phyloP scores from a whole-genome alignment of 306 rosid species.

The Delonix regia region DNA sequence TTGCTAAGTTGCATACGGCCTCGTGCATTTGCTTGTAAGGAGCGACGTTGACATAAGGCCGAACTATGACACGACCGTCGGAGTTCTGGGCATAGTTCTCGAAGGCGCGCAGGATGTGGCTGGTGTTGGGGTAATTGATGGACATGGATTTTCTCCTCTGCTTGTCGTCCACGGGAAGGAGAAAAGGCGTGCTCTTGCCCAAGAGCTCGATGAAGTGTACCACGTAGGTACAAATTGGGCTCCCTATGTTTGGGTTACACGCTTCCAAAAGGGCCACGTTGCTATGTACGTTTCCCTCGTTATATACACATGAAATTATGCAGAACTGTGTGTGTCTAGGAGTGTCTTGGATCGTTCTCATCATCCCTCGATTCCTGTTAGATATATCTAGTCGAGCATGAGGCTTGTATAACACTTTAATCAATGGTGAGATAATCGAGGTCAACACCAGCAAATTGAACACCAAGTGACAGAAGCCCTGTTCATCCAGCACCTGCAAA shows the following conservation, averaged over 20 bases:
- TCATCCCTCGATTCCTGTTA: background rate
- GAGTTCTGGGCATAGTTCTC: slow-evolving; percentile 50
- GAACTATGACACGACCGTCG: slow-evolving; percentile 37
- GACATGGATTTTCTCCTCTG: background rate
- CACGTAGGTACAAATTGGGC: slow-evolving; percentile 42
- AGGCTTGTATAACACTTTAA: slow-evolving; percentile 18
- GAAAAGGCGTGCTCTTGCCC: slow-evolving; percentile 43
- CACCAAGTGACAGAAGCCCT: slow-evolving; percentile 33
- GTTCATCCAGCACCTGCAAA: slow-evolving; percentile 44
- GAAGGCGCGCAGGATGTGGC: slow-evolving; percentile 53
- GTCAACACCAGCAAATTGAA: slow-evolving; percentile 24
- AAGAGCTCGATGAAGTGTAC: slow-evolving; percentile 47
- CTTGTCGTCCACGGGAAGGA: slow-evolving; percentile 40
- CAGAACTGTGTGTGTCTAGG: background rate
- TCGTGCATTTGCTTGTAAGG: slow-evolving; percentile 58
- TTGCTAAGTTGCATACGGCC: slow-evolving; percentile 35
- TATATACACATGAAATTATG: slow-evolving; percentile 48
- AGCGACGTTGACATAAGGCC: slow-evolving; percentile 41
- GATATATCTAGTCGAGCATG: slow-evolving; percentile 9
- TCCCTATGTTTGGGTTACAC: slow-evolving; percentile 34
- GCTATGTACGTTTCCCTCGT: slow-evolving; percentile 43
- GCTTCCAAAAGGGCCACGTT: slow-evolving; percentile 50
- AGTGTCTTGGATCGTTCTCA: slow-evolving; percentile 36
- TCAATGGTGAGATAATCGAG: slow-evolving; percentile 30
- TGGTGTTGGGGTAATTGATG: slow-evolving; percentile 27